Evolutionary conservation across 208 protist genomes (phyloP).

Genomic region (Leishmania gerbilli): DNA sequence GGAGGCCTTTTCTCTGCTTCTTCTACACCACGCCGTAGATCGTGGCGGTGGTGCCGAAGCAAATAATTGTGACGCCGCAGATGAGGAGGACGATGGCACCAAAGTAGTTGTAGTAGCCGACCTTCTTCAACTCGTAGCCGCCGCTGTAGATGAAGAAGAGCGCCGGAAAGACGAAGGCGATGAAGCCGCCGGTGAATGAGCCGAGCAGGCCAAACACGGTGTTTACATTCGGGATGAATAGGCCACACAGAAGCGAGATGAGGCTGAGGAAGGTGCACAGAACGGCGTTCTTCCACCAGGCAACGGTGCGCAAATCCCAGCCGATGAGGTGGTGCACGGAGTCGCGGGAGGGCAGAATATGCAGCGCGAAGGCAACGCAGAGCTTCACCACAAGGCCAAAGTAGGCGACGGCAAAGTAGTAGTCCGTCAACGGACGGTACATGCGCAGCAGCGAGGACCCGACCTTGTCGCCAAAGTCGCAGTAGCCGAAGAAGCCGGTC

Average conservation of each 20-base stretch:
- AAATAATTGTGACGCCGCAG: slow-evolving; percentile 47
- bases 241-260: slow-evolving; percentile 50
- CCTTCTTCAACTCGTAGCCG: slow-evolving; percentile 35
- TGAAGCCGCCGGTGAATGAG: slow-evolving; percentile 54
- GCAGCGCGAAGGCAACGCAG: slow-evolving; percentile 73
- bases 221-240: slow-evolving; percentile 81
- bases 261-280: slow-evolving; percentile 43
- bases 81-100: slow-evolving; percentile 45
- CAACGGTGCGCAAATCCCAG: slow-evolving; percentile 55
- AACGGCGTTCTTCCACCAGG: slow-evolving; percentile 58
- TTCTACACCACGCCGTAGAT: slow-evolving; percentile 47
- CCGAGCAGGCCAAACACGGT: slow-evolving; percentile 75
- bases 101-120: slow-evolving; percentile 45
- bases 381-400: slow-evolving; percentile 68
- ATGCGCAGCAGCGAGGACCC: slow-evolving; percentile 56
- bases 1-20: background rate
- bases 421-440: slow-evolving; percentile 56
- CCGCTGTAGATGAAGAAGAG: slow-evolving; percentile 79
- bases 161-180: slow-evolving; percentile 77
- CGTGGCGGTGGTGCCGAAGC: slow-evolving; percentile 63
- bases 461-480: slow-evolving; percentile 55
- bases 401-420: slow-evolving; percentile 71
- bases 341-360: slow-evolving; percentile 71
- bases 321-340: slow-evolving; percentile 56
- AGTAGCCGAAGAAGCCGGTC: slow-evolving; percentile 74